Conservation (phyloP, 345 rosid species). For the Aurinia saxatilis region DNA sequence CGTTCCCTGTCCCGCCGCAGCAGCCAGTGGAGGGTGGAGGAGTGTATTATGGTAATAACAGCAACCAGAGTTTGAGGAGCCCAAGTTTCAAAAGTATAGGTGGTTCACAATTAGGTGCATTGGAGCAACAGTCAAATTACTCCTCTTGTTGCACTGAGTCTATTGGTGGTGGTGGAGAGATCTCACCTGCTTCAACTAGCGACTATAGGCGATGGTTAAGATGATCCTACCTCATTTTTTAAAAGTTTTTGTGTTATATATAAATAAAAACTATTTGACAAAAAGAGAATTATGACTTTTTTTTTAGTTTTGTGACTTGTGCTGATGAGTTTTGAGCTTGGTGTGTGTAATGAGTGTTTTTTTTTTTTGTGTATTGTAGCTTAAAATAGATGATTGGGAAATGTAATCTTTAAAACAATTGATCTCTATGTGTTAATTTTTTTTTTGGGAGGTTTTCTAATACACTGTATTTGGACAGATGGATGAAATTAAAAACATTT, state of each 20-base stretch:
- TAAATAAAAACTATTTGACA: not conserved
- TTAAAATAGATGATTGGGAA: not conserved
- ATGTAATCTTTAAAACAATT: not conserved
- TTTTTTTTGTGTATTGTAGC: not conserved
- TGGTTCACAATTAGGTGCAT: constrained; percentile 46
- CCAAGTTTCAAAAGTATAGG: constrained; percentile 62
- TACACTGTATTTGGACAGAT: not conserved
- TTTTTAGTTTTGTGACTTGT: no score
- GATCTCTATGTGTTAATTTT: not conserved
- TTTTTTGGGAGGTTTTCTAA: not conserved
- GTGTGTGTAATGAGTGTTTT: not conserved
- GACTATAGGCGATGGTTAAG: constrained; percentile 68
- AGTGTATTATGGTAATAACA: not conserved
- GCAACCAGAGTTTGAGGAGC: constrained; percentile 41
- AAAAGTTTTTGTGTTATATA: not conserved
- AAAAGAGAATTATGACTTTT: not conserved
- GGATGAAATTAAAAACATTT: not conserved
- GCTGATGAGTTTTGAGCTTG: constrained; percentile 12
- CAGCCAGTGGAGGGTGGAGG: constrained; percentile 28
- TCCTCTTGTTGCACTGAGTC: constrained; percentile 76
- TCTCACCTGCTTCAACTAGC: constrained; percentile 67
- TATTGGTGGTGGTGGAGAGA: constrained; percentile 46
- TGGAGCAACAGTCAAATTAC: constrained; percentile 68
- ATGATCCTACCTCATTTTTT: constrained; percentile 22
- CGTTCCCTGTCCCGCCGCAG: constrained; percentile 40